A percentile compares a stretch with the other conserved stretches of the same genome.
These are phyloP conservation scores for Sedum album DNA, from an alignment of 164 flowering plant genomes.

Conservation along the genomic window DNA sequence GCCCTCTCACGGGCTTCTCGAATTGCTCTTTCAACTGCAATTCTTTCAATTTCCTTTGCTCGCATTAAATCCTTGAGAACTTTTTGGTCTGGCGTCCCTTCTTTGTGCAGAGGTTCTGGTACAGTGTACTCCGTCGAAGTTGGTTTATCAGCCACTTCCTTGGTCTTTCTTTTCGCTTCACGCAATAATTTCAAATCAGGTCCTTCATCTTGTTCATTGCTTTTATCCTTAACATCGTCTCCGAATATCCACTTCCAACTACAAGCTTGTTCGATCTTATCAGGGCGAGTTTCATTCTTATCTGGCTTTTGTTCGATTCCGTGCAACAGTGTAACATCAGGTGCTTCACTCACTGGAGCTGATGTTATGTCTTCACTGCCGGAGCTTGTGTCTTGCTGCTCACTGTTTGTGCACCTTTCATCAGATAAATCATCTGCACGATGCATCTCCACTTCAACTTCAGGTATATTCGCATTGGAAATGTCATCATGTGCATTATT, in stretches of 20 bases:
- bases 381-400: constrained; percentile 10
- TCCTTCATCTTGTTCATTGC: neutral
- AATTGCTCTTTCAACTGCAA: constrained; percentile 73
- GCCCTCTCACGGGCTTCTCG: constrained; percentile 88
- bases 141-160: constrained; percentile 5
- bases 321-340: constrained; percentile 11
- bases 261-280: neutral
- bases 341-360: constrained; percentile 10
- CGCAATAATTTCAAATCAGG: neutral
- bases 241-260: constrained; percentile 3
- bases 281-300: neutral
- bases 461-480: constrained; percentile 7
- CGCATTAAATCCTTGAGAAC: constrained; percentile 17
- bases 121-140: constrained; percentile 14
- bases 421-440: constrained; percentile 1
- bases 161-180: constrained; percentile 1
- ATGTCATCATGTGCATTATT: constrained; percentile 4
- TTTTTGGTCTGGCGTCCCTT: constrained; percentile 16
- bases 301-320: neutral
- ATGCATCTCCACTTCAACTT: constrained; percentile 10
- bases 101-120: constrained; percentile 11
- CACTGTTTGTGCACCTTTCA: constrained; percentile 7
- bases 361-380: constrained; percentile 3
- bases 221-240: neutral
- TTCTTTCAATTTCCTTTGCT: constrained; percentile 35